Base-by-base conservation (phyloP, 1,284 basidiomycete genomes). In the Cutaneotrichosporon curvatum region DNA sequence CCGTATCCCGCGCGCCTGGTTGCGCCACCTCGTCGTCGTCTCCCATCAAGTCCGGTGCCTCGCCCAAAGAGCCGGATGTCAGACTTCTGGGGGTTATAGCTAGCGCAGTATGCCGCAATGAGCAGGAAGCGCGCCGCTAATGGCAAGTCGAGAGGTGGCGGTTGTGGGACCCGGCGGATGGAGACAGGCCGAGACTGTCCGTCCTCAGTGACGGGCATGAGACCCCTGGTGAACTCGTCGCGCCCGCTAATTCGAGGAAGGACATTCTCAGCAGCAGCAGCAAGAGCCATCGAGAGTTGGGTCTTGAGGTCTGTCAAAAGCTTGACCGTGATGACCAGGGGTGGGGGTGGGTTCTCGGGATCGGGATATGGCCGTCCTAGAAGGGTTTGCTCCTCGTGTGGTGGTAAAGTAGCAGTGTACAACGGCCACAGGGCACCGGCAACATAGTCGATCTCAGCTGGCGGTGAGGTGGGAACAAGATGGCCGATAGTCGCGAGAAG, bases 101-200 rank as follows among this genome's bases (percentile, higher is more conserved):
- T 87, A 2, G 88, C 88, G 28, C 92, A 72, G 65, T 84, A 95
- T 0, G 84, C 79, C 0, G 89, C 85, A 8, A 94, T 68, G 11
- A 94, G 72, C 16, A 94, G 75, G 60, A 83, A 91, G 55, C 84
- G 84, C 12, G 80, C 81, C 68, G 84, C 75, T 0, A 76, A 68
- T 2, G 82, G 77, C 19, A 85, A 69, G n/a, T 65, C 60, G 20
- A 66, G 53, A 9, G 45, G 36, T 6, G 62, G 56, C 6, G 58
- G 51, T 37, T 55, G 60, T 1, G 63, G 63, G 15, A 68, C 41
- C 7, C 39, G 36, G 21, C 55, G 55, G 23, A 43, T 45, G 3
- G 53, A 23, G 4, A 44, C 18, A 0, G 43, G 53, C 1, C 51
- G 37, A 2, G 38, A 40, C 3, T 12, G 15, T 21, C 51, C 50